These are phyloP conservation scores for Nymphaea thermarum DNA, from an alignment of 164 flowering plant species.

Conservation along the genomic window DNA sequence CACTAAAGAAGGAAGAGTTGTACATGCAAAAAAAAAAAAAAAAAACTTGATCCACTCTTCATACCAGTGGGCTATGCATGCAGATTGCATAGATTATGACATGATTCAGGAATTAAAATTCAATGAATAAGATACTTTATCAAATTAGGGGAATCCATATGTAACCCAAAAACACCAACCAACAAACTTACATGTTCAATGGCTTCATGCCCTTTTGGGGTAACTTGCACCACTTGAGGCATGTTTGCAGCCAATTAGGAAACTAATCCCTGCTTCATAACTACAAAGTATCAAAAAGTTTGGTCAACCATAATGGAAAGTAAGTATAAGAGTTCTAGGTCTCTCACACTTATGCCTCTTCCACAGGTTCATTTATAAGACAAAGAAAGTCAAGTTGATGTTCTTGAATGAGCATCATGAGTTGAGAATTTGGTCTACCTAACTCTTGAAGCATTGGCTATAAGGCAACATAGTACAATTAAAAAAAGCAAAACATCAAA, in stretches of 20 bases:
- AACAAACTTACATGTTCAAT: conserved; percentile 61
- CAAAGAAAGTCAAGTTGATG: conserved; percentile 74
- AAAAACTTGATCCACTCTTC: no score
- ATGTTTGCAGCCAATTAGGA: conserved; percentile 45
- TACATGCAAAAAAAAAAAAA: no score
- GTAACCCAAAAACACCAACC: no score
- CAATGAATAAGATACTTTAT: no score
- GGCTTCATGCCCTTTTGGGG: conserved; percentile 87
- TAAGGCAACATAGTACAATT: not conserved
- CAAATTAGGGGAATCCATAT: no score
- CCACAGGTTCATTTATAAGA: conserved; percentile 66
- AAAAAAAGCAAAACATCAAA: not conserved
- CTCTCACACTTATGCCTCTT: conserved; percentile 48
- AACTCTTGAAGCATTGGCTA: conserved; percentile 85
- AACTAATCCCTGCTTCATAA: conserved; percentile 25
- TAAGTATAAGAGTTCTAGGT: not conserved
- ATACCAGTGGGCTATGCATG: no score
- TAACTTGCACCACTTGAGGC: conserved; percentile 76
- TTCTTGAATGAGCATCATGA: conserved; percentile 66
- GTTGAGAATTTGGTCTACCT: conserved; percentile 71
- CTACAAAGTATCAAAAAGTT: not conserved
- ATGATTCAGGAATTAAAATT: no score
- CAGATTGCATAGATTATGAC: no score
- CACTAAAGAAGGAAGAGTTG: no score
- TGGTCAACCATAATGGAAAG: not conserved